Evolutionary conservation across 2,329 filamentous ascomycete genomes (phyloP), one percentile per base, ranked within the genome.

Genomic region (Nothophoma quercina): DNA sequence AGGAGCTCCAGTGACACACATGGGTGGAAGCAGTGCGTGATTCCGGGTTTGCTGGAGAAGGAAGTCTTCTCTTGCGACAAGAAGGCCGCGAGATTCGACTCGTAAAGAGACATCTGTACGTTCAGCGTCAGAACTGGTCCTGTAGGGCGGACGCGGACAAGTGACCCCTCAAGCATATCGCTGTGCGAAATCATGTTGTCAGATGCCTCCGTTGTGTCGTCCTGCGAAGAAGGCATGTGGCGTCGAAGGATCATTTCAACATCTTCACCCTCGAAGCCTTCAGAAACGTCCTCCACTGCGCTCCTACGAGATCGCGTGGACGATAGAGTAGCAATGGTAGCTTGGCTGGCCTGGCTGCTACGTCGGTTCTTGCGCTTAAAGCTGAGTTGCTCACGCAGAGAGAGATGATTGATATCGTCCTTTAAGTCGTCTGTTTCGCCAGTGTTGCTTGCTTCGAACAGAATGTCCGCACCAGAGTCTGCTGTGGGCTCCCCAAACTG

Each of bases 21-120:
- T 2, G 83, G 63, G 62, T 88, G 86, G 67, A 85, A 89, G 64
- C 86, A 88, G 69, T 89, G 86, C 5, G 76, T 76, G 5, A 75
- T 69, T 8, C 51, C 29, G 9, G 56, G 43, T 21, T 56, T 51
- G 15, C 45, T 47, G n/a, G 36, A 57, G 8, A 55, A 55, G 1
- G 47, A 30, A 4, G 51, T 12, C 13, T 56, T 53, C 40, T 66
- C 49, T 25, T 60, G 61, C 1, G 68, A 80, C 5, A 89, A 68
- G 60, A 85, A 88, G 1, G 83, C 81, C 7, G 82, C 79, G 9
- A 89, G 76, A 2, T 84, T 87, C 44, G 86, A 77, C 1, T 85
- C 85, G 66, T 87, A 84, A 3, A 86, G 76, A 4, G 83, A 84
- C 85, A 88, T 88, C 63, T 88, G 86, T n/a, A 88, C 85, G 66